A percentile compares a stretch with the other conserved stretches of the same genome.
phyloP scores from a whole-genome alignment of 2,329 filamentous ascomycete genomes.

The Waltergamsia citrina region DNA sequence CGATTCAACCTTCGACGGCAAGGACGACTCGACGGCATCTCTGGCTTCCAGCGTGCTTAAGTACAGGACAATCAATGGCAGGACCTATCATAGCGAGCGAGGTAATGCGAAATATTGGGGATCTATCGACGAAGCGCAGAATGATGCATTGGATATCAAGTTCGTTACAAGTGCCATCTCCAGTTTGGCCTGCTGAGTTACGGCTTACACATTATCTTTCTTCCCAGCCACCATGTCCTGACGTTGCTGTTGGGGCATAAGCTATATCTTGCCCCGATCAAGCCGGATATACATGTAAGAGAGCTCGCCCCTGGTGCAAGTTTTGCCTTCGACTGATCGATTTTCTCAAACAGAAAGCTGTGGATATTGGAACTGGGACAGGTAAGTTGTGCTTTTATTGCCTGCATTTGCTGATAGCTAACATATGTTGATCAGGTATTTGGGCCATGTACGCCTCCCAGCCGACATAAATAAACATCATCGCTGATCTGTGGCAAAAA shows the following conservation, averaged over 20 bases:
- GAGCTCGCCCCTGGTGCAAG: not conserved
- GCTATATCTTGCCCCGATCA: constrained; percentile 6
- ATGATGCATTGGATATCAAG: constrained; percentile 8
- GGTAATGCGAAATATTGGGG: constrained; percentile 7
- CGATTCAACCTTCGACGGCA: not conserved
- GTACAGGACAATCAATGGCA: constrained; percentile 17
- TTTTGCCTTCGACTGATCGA: not conserved
- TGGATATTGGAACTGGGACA: constrained; percentile 10
- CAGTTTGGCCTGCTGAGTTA: not conserved
- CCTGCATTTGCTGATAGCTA: not conserved
- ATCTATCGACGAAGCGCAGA: constrained; percentile 15
- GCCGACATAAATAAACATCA: constrained; percentile 7
- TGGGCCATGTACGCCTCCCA: constrained; percentile 4
- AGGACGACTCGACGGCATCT: constrained; percentile 13
- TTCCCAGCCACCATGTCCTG: constrained; percentile 6
- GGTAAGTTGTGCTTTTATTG: constrained; percentile 3
- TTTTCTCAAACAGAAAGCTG: constrained; percentile 8
- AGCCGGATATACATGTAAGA: constrained; percentile 4
- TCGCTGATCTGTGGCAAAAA: constrained; percentile 11
- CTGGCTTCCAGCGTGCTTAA: constrained; percentile 16
- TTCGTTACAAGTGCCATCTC: not conserved
- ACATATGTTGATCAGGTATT: constrained; percentile 2
- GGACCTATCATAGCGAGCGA: constrained; percentile 17
- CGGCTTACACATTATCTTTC: too few species aligned
- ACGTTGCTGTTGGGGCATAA: constrained; percentile 4